Evolutionary conservation across 2,329 filamentous ascomycete species (phyloP), one percentile per base, ranked within the genome.

Genomic region (Fusarium nematophilum): DNA sequence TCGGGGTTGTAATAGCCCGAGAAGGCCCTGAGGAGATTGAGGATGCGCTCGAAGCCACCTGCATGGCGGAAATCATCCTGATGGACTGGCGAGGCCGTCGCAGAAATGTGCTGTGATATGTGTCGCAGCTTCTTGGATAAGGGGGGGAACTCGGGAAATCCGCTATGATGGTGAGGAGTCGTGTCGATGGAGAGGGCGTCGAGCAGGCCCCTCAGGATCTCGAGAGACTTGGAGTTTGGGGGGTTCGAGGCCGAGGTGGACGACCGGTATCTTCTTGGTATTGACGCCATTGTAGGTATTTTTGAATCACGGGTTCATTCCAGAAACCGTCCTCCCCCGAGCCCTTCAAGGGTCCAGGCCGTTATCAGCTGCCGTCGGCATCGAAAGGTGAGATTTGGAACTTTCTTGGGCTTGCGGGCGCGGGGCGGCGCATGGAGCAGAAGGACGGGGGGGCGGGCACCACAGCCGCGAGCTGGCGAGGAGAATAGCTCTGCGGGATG

Each of bases 61-160:
- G 93, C 83, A 70, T 91, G 87, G 64, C 93, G 87, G 72, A 97
- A 97, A 66, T 91, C 88, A 77, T 96, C 91, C 77, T 93, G 92
- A 5, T 80, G 78, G 4, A 80, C 74, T 56, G 78, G 78, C 3
- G 81, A 79, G 13, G 81, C 74, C 31, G 78, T 69, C 9, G 82
- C 80, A 34, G 82, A 78, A 23, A 87, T 74, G 59, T 86, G 79
- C 55, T 92, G 90, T 68, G 88, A 86, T 56, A 94, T 84, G 45
- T 86, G 83, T 63, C 86, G 84, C 52, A 91, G 79, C 47, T 81
- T 79, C 63, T 86, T 82, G 60, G 83, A 73, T 29, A 89, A 76
- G 7, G 76, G 74, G 4, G 74, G 66, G 15, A 79, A 76, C 9
- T 82, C 74, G 11, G 85, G 83, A 62, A 83, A 86, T 17, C 76